Conservation (phyloP, 1,284 basidiomycete species). For the Papiliotrema fonsecae region DNA sequence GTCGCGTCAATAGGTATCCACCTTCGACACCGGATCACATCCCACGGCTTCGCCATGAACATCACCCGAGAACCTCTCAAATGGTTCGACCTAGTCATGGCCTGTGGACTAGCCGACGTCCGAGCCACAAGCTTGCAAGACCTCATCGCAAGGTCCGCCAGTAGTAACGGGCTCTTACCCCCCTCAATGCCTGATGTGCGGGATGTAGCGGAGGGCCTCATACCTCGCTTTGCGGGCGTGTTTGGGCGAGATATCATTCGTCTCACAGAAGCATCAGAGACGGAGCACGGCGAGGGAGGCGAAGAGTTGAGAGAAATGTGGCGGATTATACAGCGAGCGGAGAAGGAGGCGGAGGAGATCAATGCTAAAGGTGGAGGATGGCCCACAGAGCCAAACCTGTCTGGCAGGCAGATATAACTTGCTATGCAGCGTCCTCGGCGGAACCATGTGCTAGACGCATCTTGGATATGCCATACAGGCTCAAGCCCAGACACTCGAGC, state of each 20-base stretch:
- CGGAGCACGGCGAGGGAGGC: not conserved
- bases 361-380: slow-evolving; percentile 26
- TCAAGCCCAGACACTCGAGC: too few relatives aligned
- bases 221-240: slow-evolving; percentile 35
- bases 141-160: slow-evolving; percentile 11
- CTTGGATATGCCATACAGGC: too few relatives aligned
- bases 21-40: slow-evolving; percentile 86
- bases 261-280: too few relatives aligned
- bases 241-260: slow-evolving; percentile 31
- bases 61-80: slow-evolving; percentile 68
- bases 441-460: too few relatives aligned
- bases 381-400: slow-evolving; percentile 25
- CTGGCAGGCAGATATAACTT: not conserved
- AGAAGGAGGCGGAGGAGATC: slow-evolving; percentile 22
- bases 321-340: slow-evolving; percentile 24
- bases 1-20: slow-evolving; percentile 95
- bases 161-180: not conserved
- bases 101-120: slow-evolving; percentile 87
- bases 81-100: slow-evolving; percentile 86
- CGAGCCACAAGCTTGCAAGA: slow-evolving; percentile 54
- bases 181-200: slow-evolving; percentile 16
- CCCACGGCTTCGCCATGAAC: slow-evolving; percentile 94
- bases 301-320: slow-evolving; percentile 21
- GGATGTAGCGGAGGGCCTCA: slow-evolving; percentile 25
- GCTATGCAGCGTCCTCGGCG: too few relatives aligned